Evolutionary conservation across 2,329 filamentous ascomycete genomes (phyloP), one percentile per base, ranked within the genome.

Genomic region (Cercospora citrullina): DNA sequence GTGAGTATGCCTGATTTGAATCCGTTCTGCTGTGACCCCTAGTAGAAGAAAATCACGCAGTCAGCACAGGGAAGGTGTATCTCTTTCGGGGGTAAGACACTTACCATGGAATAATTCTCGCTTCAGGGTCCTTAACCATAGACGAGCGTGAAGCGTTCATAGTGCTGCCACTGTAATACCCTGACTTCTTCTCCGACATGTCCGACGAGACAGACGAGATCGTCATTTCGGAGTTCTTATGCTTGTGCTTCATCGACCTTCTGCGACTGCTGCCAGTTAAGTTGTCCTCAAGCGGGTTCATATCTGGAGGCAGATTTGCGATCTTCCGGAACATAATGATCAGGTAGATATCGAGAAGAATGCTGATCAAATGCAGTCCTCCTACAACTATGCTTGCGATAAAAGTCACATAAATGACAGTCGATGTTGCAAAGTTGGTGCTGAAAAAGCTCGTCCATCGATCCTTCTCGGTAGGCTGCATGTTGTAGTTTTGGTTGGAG

Each of bases 271-370:
- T 87, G 10, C 92, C 89, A 1, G 93, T 97, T 67, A 96, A 82
- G 75, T 94, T 90, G 72, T 91, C 88, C 77, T 97, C 94, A 14
- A 98, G 84, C 1, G 94, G 94, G 77, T 98, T 98, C 91, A 97
- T 93, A 76, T 98, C 94, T 0, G 94, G 94, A 5, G 94, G 94
- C 78, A 97, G 86, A 21, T 85, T 84, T 5, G 89, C 85, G 74
- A 98, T 97, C 76, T 91, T 90, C 48, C 90, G 87, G 87, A 97
- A 98, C 73, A 91, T 87, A 63, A 91, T 78, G 16, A 89, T 88
- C 28, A 98, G 84, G 81, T 91, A 97, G 33, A 92, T 77, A 5
- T 92, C 92, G 39, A 96, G 82, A 18, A 83, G 79, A 1, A 95
- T 79, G 1, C 92, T 92, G 9, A 92, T 71, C 0, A 91, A 74